Evolutionary conservation across 495 filamentous ascomycete species (phyloP).

Genomic region (Penicillium manginii): DNA sequence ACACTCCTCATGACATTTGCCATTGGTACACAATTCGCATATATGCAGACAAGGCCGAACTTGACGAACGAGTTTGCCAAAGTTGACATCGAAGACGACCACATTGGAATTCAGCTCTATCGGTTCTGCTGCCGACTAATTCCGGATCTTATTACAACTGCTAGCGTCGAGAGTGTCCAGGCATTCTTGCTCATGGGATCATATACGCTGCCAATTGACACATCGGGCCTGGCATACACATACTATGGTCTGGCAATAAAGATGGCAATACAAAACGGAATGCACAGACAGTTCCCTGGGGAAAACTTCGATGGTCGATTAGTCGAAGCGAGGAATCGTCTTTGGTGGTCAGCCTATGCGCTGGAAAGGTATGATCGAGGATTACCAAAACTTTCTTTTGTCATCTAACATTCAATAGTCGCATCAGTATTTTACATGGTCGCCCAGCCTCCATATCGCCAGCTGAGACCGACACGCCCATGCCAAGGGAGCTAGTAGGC

Average conservation of each 20-base stretch:
- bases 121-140: constrained; percentile 48
- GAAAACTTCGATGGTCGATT: constrained; percentile 37
- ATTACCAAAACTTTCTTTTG: background rate
- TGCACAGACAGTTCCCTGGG: constrained; percentile 51
- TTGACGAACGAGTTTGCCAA: constrained; percentile 28
- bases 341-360: constrained; percentile 52
- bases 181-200: constrained; percentile 50
- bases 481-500: constrained; percentile 16
- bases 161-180: constrained; percentile 52
- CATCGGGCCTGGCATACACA: constrained; percentile 49
- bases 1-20: constrained; percentile 48
- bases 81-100: constrained; percentile 45
- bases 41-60: constrained; percentile 43
- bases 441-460: constrained; percentile 44
- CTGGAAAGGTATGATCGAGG: constrained; percentile 43
- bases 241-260: constrained; percentile 53
- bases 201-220: constrained; percentile 49
- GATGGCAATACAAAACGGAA: constrained; percentile 54
- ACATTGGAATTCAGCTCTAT: constrained; percentile 51
- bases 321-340: constrained; percentile 47
- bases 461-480: constrained; percentile 42
- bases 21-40: constrained; percentile 53
- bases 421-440: constrained; percentile 47
- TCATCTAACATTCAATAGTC: constrained; percentile 18
- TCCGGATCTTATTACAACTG: constrained; percentile 51